Conservation (phyloP, 106 monocot genomes). For the Dendrobium huoshanense region DNA sequence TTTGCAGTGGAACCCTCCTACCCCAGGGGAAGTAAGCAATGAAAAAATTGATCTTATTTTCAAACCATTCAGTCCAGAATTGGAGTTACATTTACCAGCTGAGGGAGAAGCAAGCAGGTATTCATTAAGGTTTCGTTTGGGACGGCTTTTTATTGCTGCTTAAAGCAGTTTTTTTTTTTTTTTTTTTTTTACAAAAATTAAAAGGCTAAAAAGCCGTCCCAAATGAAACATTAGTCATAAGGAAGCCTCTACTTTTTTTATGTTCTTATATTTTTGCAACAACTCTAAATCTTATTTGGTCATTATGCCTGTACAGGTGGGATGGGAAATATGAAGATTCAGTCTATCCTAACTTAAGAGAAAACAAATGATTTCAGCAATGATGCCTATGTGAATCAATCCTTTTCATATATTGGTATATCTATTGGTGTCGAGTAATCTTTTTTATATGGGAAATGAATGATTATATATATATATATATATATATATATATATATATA, state of each 20-base stretch:
- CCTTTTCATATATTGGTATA: not conserved
- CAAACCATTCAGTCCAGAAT: conserved; percentile 45
- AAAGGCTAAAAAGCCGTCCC: rapidly evolving
- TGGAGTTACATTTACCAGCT: conserved; percentile 42
- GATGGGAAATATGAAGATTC: conserved; percentile 57
- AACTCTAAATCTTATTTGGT: not conserved
- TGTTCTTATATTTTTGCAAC: not conserved
- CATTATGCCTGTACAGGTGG: conserved; percentile 34
- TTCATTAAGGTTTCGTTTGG: not conserved
- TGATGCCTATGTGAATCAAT: not conserved
- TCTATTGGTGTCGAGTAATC: too few species aligned
- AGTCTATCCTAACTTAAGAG: conserved; percentile 28
- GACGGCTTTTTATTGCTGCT: too few species aligned
- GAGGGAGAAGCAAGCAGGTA: conserved; percentile 49
- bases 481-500: too few species aligned
- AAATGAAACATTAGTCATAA: too few species aligned
- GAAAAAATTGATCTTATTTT: conserved; percentile 50
- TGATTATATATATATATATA: too few species aligned
- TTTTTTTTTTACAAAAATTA: too few species aligned
- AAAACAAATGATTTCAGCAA: conserved; percentile 5
- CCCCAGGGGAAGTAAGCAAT: conserved; percentile 32
- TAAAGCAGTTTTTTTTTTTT: too few species aligned
- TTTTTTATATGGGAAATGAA: too few species aligned
- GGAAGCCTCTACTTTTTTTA: not conserved
- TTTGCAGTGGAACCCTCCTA: conserved; percentile 50